Conservation (phyloP, 1,284 basidiomycete species). For the Moniliella sp. region DNA sequence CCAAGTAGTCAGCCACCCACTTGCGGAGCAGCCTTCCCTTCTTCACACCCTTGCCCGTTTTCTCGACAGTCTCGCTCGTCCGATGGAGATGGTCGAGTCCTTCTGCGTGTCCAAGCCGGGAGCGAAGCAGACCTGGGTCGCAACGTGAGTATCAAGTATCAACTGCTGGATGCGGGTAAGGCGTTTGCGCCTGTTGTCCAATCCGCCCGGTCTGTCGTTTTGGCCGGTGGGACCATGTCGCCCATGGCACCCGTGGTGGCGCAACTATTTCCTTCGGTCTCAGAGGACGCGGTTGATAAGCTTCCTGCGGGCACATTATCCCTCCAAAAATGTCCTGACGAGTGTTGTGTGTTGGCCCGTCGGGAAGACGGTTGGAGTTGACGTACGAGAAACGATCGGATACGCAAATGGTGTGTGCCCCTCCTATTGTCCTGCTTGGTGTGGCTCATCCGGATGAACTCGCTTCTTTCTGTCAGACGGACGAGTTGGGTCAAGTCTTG, state of each 20-base stretch:
- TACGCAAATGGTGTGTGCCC: conserved; percentile 43
- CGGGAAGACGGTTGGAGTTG: conserved; percentile 56
- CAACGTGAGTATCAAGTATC: conserved; percentile 47
- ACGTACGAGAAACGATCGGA: conserved; percentile 60
- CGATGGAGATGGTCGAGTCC: conserved; percentile 48
- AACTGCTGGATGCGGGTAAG: conserved; percentile 74
- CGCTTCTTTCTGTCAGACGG: conserved; percentile 40
- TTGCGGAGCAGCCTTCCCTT: conserved; percentile 62
- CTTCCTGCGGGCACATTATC: conserved; percentile 88
- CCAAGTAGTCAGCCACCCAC: not conserved
- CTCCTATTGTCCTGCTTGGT: conserved; percentile 5
- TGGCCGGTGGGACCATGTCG: conserved; percentile 93
- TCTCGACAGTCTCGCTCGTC: conserved; percentile 69
- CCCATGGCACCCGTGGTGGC: conserved; percentile 70
- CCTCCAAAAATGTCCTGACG: conserved; percentile 53
- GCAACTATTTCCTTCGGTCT: conserved; percentile 57
- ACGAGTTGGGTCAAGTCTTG: conserved; percentile 63
- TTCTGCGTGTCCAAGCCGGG: conserved; percentile 10
- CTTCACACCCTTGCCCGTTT: conserved; percentile 49
- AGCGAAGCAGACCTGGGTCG: not conserved
- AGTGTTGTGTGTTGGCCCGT: conserved; percentile 60
- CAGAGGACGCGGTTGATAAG: conserved; percentile 45
- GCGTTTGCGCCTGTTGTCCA: conserved; percentile 63
- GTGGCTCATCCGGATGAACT: not conserved
- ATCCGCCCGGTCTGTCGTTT: conserved; percentile 54